These are phyloP conservation scores for Arthrobotrys sinensis DNA, from an alignment of 2,329 filamentous ascomycete species.

Conservation along the genomic window DNA sequence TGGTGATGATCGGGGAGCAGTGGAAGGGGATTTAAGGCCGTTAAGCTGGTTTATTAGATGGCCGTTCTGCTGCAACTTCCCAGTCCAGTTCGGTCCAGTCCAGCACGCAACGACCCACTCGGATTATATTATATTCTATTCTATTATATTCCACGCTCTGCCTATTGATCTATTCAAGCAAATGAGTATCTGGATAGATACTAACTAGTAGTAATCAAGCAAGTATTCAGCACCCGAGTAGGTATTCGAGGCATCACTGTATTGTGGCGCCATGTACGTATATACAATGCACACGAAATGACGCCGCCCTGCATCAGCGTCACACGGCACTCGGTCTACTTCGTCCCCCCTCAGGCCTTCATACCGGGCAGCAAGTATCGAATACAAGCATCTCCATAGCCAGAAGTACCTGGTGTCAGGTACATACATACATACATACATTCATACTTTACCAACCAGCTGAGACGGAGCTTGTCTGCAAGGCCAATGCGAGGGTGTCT, in stretches of 20 bases:
- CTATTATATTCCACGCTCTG: too few species aligned
- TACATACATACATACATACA: too few species aligned
- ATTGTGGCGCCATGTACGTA: slow-evolving; percentile 2
- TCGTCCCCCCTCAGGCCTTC: too few species aligned
- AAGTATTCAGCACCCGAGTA: too few species aligned
- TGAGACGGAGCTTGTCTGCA: background rate
- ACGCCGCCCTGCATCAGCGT: background rate
- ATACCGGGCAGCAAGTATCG: background rate
- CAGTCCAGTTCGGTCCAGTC: slow-evolving; percentile 2
- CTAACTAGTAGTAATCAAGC: too few species aligned
- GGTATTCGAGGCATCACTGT: too few species aligned
- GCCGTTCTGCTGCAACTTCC: slow-evolving; percentile 20
- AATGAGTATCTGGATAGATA: too few species aligned
- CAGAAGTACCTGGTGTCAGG: background rate
- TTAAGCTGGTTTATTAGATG: slow-evolving; percentile 1
- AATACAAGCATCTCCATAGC: slow-evolving; percentile 6
- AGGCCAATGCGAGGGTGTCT: slow-evolving; percentile 18
- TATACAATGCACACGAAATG: background rate
- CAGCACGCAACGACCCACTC: background rate
- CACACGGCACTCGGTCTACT: background rate
- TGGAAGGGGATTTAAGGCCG: too few species aligned
- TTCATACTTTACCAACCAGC: too few species aligned
- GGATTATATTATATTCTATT: background rate
- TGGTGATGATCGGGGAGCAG: background rate
- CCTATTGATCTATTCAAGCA: too few species aligned